A percentile compares a stretch with the other conserved stretches of the same genome.
Evolutionary conservation across 441 rosid genomes (phyloP).

Genomic region (Sinapis alba): DNA sequence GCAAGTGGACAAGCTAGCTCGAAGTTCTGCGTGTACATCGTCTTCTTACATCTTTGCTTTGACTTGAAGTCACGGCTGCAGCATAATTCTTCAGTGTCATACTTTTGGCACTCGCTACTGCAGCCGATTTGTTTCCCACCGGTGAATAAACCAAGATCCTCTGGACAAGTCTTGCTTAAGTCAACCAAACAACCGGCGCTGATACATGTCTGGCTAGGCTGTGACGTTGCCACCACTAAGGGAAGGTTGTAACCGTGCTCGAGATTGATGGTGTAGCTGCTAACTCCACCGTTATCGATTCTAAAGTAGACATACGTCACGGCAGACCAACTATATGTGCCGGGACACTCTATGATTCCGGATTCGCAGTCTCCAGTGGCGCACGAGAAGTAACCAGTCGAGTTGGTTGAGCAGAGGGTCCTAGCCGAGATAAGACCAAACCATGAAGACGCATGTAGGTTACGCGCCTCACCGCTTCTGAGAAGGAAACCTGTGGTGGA

Average conservation of each 20-base stretch:
- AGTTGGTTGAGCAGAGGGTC: conserved; percentile 35
- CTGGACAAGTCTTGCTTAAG: conserved; percentile 45
- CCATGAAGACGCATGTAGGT: conserved; percentile 15
- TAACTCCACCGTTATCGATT: conserved; percentile 17
- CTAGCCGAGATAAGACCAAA: conserved; percentile 6
- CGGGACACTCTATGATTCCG: conserved; percentile 38
- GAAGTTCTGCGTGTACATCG: conserved; percentile 38
- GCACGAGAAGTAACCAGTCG: conserved; percentile 37
- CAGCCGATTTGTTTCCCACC: conserved; percentile 36
- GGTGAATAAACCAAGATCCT: conserved; percentile 30
- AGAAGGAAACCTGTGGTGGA: conserved; percentile 43
- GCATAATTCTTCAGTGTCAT: conserved; percentile 34
- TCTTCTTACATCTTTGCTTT: conserved; percentile 37
- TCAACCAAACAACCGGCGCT: conserved; percentile 40
- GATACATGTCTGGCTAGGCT: conserved; percentile 18
- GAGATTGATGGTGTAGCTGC: conserved; percentile 42
- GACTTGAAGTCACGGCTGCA: conserved; percentile 1
- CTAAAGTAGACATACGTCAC: conserved; percentile 31
- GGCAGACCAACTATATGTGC: conserved; percentile 34
- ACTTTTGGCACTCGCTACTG: conserved; percentile 41
- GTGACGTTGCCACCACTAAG: conserved; percentile 29
- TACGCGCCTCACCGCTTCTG: conserved; percentile 2
- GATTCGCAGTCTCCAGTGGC: conserved; percentile 45
- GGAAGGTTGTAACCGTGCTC: conserved; percentile 59
- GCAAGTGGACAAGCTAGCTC: conserved; percentile 47